Base-by-base conservation (phyloP, 805 yeast genomes). In the Cyberlindnera mississippiensis region DNA sequence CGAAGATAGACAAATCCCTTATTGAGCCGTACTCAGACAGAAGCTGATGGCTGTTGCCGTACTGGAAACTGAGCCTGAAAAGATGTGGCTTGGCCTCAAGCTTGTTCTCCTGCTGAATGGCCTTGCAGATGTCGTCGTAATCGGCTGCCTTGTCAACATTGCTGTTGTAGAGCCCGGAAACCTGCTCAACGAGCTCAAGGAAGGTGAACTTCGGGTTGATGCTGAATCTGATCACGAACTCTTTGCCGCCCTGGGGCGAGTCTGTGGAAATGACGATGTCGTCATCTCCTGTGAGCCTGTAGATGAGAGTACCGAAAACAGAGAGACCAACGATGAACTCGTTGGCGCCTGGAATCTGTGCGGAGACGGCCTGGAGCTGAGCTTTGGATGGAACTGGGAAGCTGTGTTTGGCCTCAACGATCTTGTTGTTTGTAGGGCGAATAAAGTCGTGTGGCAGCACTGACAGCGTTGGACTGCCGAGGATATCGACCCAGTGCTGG, bases 271-370 rank as follows among this genome's bases (percentile, higher is more conserved):
- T 67, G n/a, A 84, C 81, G 38, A 93, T 81, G 55, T 91, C 97
- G 51, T 91, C 97, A 60, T 91, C 98, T 18, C 97, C 98, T 2
- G 96, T 84, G 35, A 87, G 68, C 57, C 98, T 73, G 63, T 76
- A 82, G 29, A 87, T 72, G 43, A 91, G 71, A 1, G 83, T 78
- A 18, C 83, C 77, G 65, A 81, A 85, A 1, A 76, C 76, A 14
- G 96, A 68, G 47, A 87, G 68, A 0, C 81, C 80, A 13, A 75
- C 62, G 9, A 68, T 57, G 60, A 82, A 85, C 6, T 59, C 53
- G 16, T 51, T 40, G 7, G 64, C 42, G n/a, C 59, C 50, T 8
- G 57, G 33, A 27, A 60, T 48, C 19, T 31, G 56, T 49, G 27
- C 45, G 26, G 32, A 49, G 41, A 27, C 51, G 32, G 22, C 46